phyloP scores from a whole-genome alignment of 2,329 filamentous ascomycete species.

The Diaporthe vaccinii region DNA sequence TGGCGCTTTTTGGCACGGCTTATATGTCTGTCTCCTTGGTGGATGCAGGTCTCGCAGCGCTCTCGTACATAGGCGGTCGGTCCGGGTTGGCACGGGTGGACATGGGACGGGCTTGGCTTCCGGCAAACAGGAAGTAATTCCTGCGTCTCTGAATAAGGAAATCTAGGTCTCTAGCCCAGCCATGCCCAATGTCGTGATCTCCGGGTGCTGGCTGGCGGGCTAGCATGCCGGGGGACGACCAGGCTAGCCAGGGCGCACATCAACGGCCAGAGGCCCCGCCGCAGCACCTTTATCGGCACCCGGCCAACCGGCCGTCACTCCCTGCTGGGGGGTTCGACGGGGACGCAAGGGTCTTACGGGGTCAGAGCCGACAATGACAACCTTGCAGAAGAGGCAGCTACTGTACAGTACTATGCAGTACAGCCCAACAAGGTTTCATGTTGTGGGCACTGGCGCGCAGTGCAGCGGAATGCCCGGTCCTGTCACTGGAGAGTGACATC shows the following conservation, averaged over 20 bases:
- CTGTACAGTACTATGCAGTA: constrained; percentile 28
- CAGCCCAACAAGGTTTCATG: constrained; percentile 30
- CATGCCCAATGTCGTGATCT: not conserved
- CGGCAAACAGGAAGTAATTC: constrained; percentile 27
- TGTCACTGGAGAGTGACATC: constrained; percentile 12
- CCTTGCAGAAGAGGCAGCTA: constrained; percentile 20
- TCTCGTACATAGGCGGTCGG: not conserved
- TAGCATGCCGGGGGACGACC: constrained; percentile 5
- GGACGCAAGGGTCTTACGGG: constrained; percentile 20
- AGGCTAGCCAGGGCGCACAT: constrained; percentile 41
- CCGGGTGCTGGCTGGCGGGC: constrained; percentile 3
- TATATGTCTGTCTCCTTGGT: not conserved
- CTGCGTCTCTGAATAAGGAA: not conserved
- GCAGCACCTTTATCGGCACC: constrained; percentile 39
- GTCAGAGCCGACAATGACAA: constrained; percentile 18
- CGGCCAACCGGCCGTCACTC: constrained; percentile 37
- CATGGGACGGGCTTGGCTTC: constrained; percentile 10
- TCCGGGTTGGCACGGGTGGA: constrained; percentile 10
- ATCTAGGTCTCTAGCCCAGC: not conserved
- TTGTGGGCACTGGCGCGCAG: constrained; percentile 13
- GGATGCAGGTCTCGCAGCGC: not conserved
- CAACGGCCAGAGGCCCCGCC: constrained; percentile 38
- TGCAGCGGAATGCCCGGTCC: constrained; percentile 27
- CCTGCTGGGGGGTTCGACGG: constrained; percentile 32
- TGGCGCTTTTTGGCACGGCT: not conserved